Conservation (phyloP, 805 yeast species). For the Yarrowia sp. region DNA sequence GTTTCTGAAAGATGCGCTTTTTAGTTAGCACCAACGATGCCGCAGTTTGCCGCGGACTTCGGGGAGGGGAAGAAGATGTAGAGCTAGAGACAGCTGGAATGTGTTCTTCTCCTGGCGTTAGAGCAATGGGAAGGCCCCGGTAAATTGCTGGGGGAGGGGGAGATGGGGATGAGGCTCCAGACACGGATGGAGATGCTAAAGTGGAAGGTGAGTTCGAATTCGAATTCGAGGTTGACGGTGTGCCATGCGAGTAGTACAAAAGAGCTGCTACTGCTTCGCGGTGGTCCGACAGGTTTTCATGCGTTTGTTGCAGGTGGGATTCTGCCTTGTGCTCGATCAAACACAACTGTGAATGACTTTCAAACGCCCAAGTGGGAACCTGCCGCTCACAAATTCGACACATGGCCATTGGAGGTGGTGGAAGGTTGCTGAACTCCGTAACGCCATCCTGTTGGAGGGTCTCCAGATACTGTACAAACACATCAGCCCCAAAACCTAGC, state of each 20-base stretch:
- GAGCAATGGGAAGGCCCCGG: not conserved
- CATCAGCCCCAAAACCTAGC: constrained; percentile 84
- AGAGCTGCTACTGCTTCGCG: constrained; percentile 44
- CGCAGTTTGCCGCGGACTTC: constrained; percentile 12
- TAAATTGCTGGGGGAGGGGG: constrained; percentile 11
- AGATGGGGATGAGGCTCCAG: not conserved
- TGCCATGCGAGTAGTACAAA: constrained; percentile 37
- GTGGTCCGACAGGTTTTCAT: constrained; percentile 75
- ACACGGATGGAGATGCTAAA: constrained; percentile 2
- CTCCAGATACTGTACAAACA: constrained; percentile 70
- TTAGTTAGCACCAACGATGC: constrained; percentile 29
- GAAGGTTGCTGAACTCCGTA: constrained; percentile 53
- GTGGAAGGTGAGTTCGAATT: not conserved
- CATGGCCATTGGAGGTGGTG: constrained; percentile 75
- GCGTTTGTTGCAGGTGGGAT: constrained; percentile 68
- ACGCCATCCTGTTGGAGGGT: constrained; percentile 61
- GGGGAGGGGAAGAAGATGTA: constrained; percentile 26
- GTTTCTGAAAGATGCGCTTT: constrained; percentile 33
- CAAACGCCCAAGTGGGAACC: constrained; percentile 97
- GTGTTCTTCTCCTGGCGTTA: constrained; percentile 13
- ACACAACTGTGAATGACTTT: constrained; percentile 84
- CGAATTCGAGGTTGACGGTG: not conserved
- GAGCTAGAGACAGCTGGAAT: not conserved
- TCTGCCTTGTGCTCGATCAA: constrained; percentile 78
- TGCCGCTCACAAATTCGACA: constrained; percentile 90